These are phyloP conservation scores for Xylariaceae sp. DNA, from an alignment of 2,329 filamentous ascomycete genomes.

Conservation along the genomic window DNA sequence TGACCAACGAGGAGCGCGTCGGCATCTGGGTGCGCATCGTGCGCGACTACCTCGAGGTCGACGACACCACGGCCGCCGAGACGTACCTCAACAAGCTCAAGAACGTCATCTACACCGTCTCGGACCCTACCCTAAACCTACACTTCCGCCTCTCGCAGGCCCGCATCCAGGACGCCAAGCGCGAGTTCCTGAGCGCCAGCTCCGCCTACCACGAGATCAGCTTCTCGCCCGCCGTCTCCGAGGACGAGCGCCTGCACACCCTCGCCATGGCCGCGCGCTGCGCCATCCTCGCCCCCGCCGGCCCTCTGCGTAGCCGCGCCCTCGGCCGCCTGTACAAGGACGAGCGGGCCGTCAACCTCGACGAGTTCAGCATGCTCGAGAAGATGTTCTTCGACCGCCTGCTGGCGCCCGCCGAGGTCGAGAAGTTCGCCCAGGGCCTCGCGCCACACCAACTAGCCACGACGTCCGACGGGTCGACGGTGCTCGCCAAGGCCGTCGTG, in stretches of 20 bases:
- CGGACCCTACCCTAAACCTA: constrained; percentile 75
- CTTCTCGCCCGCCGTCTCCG: constrained; percentile 77
- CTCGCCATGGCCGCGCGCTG: constrained; percentile 89
- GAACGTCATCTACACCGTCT: constrained; percentile 82
- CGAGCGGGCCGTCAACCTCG: constrained; percentile 76
- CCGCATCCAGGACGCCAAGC: constrained; percentile 88
- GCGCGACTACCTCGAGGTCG: constrained; percentile 90
- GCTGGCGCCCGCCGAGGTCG: constrained; percentile 80
- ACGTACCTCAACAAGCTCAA: constrained; percentile 94
- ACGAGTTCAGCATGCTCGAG: constrained; percentile 88
- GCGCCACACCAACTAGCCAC: constrained; percentile 88
- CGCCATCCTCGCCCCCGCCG: constrained; percentile 89
- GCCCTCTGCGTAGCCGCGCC: constrained; percentile 79
- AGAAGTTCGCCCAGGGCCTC: constrained; percentile 81
- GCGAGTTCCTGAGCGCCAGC: constrained; percentile 87
- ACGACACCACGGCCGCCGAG: constrained; percentile 86
- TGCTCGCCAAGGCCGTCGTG: constrained; percentile 89
- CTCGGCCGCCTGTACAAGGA: constrained; percentile 92
- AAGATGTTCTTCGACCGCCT: constrained; percentile 97
- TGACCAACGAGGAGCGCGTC: constrained; percentile 83
- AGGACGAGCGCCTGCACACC: constrained; percentile 84
- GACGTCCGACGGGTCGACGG: constrained; percentile 89
- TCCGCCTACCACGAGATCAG: constrained; percentile 89
- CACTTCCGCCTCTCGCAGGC: constrained; percentile 93
- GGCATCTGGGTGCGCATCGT: constrained; percentile 92